Base-by-base conservation (phyloP, 2,329 filamentous ascomycete genomes). In the Botryosphaeria agaves region DNA sequence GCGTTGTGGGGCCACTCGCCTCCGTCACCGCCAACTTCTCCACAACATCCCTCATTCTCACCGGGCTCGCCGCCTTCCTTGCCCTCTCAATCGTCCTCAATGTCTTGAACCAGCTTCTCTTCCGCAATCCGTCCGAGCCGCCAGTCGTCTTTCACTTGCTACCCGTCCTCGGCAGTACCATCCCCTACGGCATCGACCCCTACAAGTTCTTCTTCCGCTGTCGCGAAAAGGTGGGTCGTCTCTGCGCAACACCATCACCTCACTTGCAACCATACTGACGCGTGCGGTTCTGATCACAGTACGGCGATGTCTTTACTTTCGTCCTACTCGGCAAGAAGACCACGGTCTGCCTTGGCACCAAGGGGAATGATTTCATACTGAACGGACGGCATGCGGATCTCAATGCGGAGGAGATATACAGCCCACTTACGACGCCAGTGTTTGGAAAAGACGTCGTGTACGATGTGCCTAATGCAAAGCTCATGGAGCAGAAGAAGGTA, bases 401-500 rank as follows among this genome's bases (percentile, higher is more conserved):
- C 44, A 84, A 78, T 49, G 84, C 84, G 20, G 84, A 92, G 56
- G 83, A 93, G 46, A 80, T 92, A 39, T 92, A 92, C 57, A 76
- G 71, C 32, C 76, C 80, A 33, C 64, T 93, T 34, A 71, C 65
- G 15, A 72, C 68, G 5, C 70, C 70, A 26, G 69, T 75, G 3
- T 92, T 92, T 49, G 83, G 83, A 41, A 74, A 72, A 44, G 76
- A 85, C 57, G 83, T 92, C 16, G 80, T 91, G 32, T 92, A 91
- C 50, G 83, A 91, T 52, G 89, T 82, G 57, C 81, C 82, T 25
- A 91, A 91, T 51, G 66, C 81, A 34, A 91, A 91, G 58, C 69
- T 92, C 48, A 91, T 92, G 83, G 83, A 92, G 60, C 83, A 92
- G 64, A 92, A 92, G 64, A 89, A 87, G 72, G 80, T 84, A 52